phyloP scores from a whole-genome alignment of 2,329 filamentous ascomycete species.

The Aspergillus floridensis region DNA sequence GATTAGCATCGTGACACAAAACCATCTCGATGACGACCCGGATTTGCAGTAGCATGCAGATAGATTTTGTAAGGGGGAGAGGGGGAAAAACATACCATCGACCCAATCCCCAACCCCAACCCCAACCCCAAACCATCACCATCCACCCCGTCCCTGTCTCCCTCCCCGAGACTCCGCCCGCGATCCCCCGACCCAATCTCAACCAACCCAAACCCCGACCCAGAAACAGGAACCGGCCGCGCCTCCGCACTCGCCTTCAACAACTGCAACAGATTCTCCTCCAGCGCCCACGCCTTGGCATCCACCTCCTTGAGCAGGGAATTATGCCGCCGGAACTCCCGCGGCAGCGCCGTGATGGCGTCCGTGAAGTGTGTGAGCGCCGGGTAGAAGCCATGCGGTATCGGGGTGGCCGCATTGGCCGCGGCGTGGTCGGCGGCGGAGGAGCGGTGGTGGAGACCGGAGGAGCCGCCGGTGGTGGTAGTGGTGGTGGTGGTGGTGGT shows the following conservation, averaged over 20 bases:
- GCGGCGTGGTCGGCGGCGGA: constrained; percentile 7
- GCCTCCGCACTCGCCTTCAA: constrained; percentile 49
- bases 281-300: constrained; percentile 87
- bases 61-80: background rate
- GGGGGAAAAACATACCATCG: constrained; percentile 7
- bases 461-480: constrained; percentile 11
- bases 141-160: too few species aligned
- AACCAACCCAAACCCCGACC: too few species aligned
- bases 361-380: constrained; percentile 79
- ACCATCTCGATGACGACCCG: too few species aligned
- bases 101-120: background rate
- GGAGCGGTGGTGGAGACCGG: too few species aligned
- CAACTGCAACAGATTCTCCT: constrained; percentile 75
- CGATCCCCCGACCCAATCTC: too few species aligned
- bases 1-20: too few species aligned
- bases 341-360: constrained; percentile 84
- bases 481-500: constrained; percentile 23
- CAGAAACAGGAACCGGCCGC: constrained; percentile 15
- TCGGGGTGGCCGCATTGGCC: constrained; percentile 25
- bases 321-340: constrained; percentile 93
- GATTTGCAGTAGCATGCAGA: too few species aligned
- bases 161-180: too few species aligned
- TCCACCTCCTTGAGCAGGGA: constrained; percentile 96
- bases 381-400: constrained; percentile 58
- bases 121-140: background rate